Conservation (phyloP, 441 rosid genomes). For the Arabidopsis hybrid region DNA sequence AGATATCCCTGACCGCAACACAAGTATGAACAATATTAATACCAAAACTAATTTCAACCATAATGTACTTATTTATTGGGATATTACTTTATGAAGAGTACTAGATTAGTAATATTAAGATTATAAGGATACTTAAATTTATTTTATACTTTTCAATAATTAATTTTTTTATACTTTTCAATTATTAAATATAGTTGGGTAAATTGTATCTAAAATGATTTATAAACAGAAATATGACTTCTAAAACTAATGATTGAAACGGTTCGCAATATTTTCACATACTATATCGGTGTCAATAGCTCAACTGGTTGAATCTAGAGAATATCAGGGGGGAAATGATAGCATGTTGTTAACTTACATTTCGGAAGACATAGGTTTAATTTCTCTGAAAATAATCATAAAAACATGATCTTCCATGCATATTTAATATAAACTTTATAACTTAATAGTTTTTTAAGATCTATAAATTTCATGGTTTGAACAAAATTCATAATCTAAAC, state of each 20-base stretch:
- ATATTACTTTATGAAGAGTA: neutral
- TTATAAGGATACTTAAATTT: neutral
- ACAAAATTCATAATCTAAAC: neutral
- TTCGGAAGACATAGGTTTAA: no score
- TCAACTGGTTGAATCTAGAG: neutral
- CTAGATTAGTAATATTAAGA: neutral
- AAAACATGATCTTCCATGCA: no score
- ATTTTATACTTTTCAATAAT: neutral
- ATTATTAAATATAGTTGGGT: neutral
- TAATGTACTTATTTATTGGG: neutral
- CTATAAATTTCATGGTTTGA: no score
- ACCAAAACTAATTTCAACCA: neutral
- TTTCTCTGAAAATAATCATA: no score
- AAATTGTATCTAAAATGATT: neutral
- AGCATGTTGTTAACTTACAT: no score
- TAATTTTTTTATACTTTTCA: no score
- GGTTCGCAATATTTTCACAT: neutral
- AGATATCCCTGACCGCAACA: neutral
- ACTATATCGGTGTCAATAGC: neutral
- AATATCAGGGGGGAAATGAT: neutral
- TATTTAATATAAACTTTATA: no score
- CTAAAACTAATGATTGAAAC: no score
- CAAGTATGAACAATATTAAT: neutral
- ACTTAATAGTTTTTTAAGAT: no score
- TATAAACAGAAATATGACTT: no score